phyloP scores from a whole-genome alignment of 2,329 filamentous ascomycete species.

The Trichophyton simii region DNA sequence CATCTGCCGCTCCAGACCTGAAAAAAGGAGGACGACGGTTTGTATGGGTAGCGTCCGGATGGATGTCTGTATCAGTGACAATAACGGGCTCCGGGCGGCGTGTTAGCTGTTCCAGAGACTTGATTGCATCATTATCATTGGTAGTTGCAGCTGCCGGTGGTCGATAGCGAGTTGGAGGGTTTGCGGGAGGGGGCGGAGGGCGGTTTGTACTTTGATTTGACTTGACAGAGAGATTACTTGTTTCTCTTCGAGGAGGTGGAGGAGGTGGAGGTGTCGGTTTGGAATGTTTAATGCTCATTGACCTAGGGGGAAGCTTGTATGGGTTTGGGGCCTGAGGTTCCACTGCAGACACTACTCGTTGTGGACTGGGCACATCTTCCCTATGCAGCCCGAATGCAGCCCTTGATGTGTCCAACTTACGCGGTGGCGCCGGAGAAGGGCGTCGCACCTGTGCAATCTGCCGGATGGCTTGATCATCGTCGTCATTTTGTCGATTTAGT shows the following conservation, averaged over 20 bases:
- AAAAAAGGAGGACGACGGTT: constrained; percentile 73
- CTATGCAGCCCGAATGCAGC: not conserved
- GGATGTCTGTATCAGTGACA: constrained; percentile 40
- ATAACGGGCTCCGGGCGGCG: constrained; percentile 35
- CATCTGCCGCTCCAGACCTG: constrained; percentile 59
- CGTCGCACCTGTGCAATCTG: not conserved
- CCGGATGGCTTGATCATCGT: not conserved
- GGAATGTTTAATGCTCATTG: not conserved
- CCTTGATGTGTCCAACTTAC: not conserved
- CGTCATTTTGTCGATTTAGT: not conserved
- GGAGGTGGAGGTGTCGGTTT: constrained; percentile 22
- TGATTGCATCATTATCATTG: not conserved
- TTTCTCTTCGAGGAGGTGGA: constrained; percentile 18
- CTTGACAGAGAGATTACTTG: constrained; percentile 19
- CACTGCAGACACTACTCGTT: not conserved
- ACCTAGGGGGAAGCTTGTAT: not conserved
- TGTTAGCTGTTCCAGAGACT: not conserved
- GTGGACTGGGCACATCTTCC: not conserved
- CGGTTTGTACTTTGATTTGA: constrained; percentile 6
- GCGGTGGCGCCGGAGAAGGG: not conserved
- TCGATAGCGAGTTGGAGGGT: not conserved
- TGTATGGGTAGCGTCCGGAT: constrained; percentile 70
- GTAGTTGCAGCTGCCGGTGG: not conserved
- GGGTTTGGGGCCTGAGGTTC: not conserved
- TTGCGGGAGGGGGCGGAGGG: not conserved